A percentile compares a stretch with the other conserved stretches of the same genome.
These are phyloP conservation scores for Arbutus unedo DNA, from an alignment of 148 eudicot species.

Conservation along the genomic window DNA sequence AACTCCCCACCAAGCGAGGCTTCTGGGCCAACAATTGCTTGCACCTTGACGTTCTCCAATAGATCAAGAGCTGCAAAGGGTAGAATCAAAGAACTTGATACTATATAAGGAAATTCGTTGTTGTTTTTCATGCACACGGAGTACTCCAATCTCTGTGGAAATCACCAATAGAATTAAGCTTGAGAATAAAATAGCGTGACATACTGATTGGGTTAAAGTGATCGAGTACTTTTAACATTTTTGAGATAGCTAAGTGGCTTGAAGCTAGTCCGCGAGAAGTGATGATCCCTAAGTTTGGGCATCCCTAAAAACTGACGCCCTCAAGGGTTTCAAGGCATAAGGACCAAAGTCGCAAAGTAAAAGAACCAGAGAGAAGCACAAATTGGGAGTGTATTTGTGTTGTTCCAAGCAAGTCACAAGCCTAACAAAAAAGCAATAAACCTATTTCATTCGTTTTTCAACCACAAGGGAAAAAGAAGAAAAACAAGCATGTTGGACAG, in stretches of 20 bases:
- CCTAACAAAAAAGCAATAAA: too few relatives aligned
- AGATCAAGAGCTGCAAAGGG: constrained; percentile 11
- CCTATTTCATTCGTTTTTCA: too few relatives aligned
- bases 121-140: background rate
- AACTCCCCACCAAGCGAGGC: background rate
- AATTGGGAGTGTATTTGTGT: too few relatives aligned
- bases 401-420: too few relatives aligned
- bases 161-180: background rate
- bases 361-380: too few relatives aligned
- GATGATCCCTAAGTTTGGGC: background rate
- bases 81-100: background rate
- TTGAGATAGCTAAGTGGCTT: too few relatives aligned
- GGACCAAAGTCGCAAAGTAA: background rate
- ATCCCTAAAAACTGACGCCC: background rate
- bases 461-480: too few relatives aligned
- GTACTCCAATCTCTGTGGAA: background rate
- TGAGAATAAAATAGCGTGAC: background rate
- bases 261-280: background rate
- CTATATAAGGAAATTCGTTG: background rate
- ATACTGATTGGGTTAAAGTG: background rate
- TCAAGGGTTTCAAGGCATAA: background rate
- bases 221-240: background rate
- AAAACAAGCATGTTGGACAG: too few relatives aligned
- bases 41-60: constrained; percentile 13
- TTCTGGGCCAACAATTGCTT: constrained; percentile 8